A percentile compares a stretch with the other conserved stretches of the same genome.
Evolutionary conservation across 106 monocot species (phyloP).

Genomic region (Dendrobium nobile): DNA sequence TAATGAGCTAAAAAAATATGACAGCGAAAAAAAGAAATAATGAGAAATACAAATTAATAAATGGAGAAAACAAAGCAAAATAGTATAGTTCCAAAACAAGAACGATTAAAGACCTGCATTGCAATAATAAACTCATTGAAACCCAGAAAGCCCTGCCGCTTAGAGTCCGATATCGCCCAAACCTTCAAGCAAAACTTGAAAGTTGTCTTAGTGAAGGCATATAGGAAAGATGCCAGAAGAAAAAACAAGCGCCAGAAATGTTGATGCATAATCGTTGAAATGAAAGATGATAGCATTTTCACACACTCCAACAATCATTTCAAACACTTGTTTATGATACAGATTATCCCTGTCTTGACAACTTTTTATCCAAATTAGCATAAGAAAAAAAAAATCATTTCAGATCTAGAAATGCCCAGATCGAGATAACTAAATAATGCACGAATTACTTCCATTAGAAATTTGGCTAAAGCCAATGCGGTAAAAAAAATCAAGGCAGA

Average conservation of each 20-base stretch:
- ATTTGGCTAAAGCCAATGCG: not conserved
- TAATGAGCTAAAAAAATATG: slow-evolving; percentile 28
- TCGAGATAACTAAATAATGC: not conserved
- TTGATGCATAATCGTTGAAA: not conserved
- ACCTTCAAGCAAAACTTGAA: slow-evolving; percentile 35
- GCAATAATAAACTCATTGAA: slow-evolving; percentile 61
- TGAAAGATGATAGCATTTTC: not conserved
- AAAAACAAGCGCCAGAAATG: not conserved
- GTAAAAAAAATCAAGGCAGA: not conserved
- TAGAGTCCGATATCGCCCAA: slow-evolving; percentile 84
- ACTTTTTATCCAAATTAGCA: not conserved
- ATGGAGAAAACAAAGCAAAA: not conserved
- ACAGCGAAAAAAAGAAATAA: not conserved
- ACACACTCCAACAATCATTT: not conserved
- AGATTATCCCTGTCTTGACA: not conserved
- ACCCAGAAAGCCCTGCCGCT: slow-evolving; percentile 73
- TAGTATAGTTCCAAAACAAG: not conserved
- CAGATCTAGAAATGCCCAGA: not conserved
- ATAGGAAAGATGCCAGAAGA: not conserved
- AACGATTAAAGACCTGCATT: slow-evolving; percentile 48
- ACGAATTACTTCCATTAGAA: not conserved
- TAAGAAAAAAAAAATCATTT: not conserved
- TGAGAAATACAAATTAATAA: not conserved
- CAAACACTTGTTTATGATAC: not conserved
- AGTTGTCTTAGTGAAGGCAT: not conserved